phyloP scores from a whole-genome alignment of 2,329 filamentous ascomycete genomes.

The Alternaria brassicae region DNA sequence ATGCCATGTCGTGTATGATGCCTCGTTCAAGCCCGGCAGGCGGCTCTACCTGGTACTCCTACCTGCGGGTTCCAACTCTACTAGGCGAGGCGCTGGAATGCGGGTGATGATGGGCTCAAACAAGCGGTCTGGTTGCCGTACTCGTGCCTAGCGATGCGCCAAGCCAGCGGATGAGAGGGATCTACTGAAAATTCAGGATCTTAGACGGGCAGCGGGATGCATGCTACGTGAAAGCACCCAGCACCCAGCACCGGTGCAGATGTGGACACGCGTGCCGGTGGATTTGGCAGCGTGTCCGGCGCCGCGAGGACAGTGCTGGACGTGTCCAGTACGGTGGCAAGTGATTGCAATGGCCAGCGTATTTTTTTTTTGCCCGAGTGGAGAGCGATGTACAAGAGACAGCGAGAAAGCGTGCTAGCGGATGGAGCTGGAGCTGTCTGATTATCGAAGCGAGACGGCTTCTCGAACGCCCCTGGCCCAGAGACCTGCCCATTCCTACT shows the following conservation, averaged over 20 bases:
- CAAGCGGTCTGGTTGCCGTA: slow-evolving; percentile 41
- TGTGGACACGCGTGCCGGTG: slow-evolving; percentile 13
- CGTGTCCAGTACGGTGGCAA: slow-evolving; percentile 35
- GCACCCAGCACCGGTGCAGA: too few relatives aligned
- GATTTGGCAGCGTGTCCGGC: slow-evolving; percentile 13
- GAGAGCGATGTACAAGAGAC: slow-evolving; percentile 12
- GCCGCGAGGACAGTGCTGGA: slow-evolving; percentile 23
- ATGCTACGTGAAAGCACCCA: slow-evolving; percentile 9
- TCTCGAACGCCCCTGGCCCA: slow-evolving; percentile 25
- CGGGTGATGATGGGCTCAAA: slow-evolving; percentile 32
- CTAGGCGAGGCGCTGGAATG: slow-evolving; percentile 24
- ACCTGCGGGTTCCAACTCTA: slow-evolving; percentile 17
- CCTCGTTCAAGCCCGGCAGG: slow-evolving; percentile 8
- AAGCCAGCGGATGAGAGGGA: slow-evolving; percentile 28
- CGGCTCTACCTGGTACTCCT: slow-evolving; percentile 17
- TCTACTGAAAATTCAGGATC: slow-evolving; percentile 30
- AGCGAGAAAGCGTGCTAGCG: slow-evolving; percentile 20
- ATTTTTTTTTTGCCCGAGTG: slow-evolving; percentile 28
- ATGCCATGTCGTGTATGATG: background rate
- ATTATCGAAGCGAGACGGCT: slow-evolving; percentile 18
- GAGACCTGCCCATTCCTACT: slow-evolving; percentile 22
- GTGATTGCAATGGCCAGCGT: slow-evolving; percentile 9
- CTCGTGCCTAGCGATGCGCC: slow-evolving; percentile 21
- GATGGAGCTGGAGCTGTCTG: slow-evolving; percentile 24
- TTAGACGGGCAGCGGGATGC: slow-evolving; percentile 20